phyloP scores from a whole-genome alignment of 495 filamentous ascomycete genomes.

The Podospora appendiculata region DNA sequence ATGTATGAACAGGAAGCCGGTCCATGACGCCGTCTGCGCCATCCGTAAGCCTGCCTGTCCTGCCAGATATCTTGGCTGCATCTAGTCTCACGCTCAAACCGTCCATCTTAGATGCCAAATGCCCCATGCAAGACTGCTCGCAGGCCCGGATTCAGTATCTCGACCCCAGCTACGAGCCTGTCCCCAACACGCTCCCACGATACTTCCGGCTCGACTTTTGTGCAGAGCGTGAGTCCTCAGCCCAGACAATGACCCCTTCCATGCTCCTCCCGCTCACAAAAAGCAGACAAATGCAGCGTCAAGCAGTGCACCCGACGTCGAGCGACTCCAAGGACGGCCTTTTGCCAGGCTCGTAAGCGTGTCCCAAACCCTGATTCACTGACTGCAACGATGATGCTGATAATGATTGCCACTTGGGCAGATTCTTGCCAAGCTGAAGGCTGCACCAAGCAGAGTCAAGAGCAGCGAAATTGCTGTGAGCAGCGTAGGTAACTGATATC shows the following conservation, averaged over 20 bases:
- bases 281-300: conserved; percentile 19
- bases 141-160: conserved; percentile 18
- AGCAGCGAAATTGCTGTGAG: conserved; percentile 14
- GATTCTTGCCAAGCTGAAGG: conserved; percentile 18
- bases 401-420: not conserved
- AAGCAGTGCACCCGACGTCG: conserved; percentile 8
- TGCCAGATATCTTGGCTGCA: not conserved
- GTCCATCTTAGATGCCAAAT: conserved; percentile 10
- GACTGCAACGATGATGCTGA: not conserved
- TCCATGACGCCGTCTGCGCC: conserved; percentile 17
- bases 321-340: not conserved
- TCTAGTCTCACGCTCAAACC: not conserved
- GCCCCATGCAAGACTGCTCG: conserved; percentile 14
- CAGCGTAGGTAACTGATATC: conserved; percentile 9
- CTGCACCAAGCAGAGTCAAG: conserved; percentile 11
- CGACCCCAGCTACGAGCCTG: conserved; percentile 12
- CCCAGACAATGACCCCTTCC: not conserved
- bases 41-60: conserved; percentile 9
- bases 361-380: not conserved
- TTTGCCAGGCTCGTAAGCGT: conserved; percentile 13
- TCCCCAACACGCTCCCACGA: conserved; percentile 6
- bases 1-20: conserved; percentile 17
- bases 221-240: conserved; percentile 16
- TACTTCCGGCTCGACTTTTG: conserved; percentile 19
- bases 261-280: not conserved